Base-by-base conservation (phyloP, 1,139 yeast species). In the Pichia kudriavzevii region DNA sequence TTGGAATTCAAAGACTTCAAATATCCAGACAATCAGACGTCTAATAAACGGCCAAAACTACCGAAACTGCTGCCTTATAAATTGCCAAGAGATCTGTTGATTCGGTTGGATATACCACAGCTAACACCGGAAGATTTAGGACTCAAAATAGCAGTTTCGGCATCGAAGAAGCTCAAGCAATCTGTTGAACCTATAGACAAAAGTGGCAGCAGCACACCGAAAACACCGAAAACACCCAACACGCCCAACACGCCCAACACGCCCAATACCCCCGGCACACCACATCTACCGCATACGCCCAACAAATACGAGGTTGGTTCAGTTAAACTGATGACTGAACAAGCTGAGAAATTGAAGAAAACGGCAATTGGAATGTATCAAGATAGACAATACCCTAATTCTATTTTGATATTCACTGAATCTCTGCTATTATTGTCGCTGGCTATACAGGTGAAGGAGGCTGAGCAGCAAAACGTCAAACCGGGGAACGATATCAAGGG, bases 1-100 rank as follows among this genome's bases (percentile, higher is more conserved):
- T 16, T 37, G 11, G 17, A 28, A 9, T 19, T 22, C 6, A 30
- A 34, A 4, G 40, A 39, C 23, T 36, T 17, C 13, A 34, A 18
- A 19, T 39, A 30, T 9, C 30, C 31, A 10, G 32, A 26, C 14
- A 27, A 31, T 26, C 22, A 16, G 5, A 6, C 16, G 2, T 13
- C 14, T 10, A 25, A 31, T n/a, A n/a, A n/a, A n/a, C n/a, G n/a
- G n/a, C n/a, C n/a, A n/a, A 34, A 32, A 19, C 25, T 45, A 15
- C 48, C 48, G 1, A 22, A 22, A 11, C 24, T 43, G 23, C 12
- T 45, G 17, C 31, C 47, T 10, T 32, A 35, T 7, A 32, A 32
- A 22, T 28, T 42, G 12, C 43, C 43, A 4, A 13, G 13, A 3
- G 29, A 30, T 9, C 13, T 42, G 16, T 14, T 42, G 23, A 24